These are phyloP conservation scores for Bipolaris oryzae DNA, from an alignment of 2,329 filamentous ascomycete species.

Conservation along the genomic window DNA sequence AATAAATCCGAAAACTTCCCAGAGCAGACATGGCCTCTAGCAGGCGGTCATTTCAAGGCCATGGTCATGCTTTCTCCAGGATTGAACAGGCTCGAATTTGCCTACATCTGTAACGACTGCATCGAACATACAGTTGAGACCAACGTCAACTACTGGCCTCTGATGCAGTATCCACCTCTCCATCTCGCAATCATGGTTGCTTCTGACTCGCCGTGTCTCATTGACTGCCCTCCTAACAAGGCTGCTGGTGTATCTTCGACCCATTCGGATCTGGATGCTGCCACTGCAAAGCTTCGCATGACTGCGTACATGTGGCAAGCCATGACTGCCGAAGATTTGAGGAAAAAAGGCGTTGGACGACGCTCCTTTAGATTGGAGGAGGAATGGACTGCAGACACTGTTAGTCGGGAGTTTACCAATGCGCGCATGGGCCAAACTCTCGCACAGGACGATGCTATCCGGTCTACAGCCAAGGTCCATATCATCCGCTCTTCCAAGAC, in stretches of 20 bases:
- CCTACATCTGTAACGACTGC: constrained; percentile 28
- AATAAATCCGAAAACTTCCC: constrained; percentile 31
- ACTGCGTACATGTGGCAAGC: constrained; percentile 47
- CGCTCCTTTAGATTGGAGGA: constrained; percentile 43
- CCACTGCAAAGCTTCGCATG: constrained; percentile 42
- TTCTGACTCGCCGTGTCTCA: constrained; percentile 39
- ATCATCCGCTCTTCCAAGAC: constrained; percentile 34
- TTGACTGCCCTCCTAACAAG: constrained; percentile 40
- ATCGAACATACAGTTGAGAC: constrained; percentile 16
- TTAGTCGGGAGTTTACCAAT: constrained; percentile 31
- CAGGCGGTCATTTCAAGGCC: constrained; percentile 41
- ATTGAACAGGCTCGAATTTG: constrained; percentile 29
- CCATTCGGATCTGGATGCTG: constrained; percentile 38
- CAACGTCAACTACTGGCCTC: constrained; percentile 35
- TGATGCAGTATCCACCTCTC: constrained; percentile 41
- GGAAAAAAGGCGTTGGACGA: constrained; percentile 31
- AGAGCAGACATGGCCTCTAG: constrained; percentile 43
- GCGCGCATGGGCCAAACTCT: constrained; percentile 15
- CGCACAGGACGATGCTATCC: constrained; percentile 26
- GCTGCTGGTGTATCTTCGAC: constrained; percentile 30
- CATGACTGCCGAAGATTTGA: constrained; percentile 42
- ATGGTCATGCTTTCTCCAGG: constrained; percentile 40
- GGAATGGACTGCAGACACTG: constrained; percentile 35
- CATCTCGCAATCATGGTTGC: constrained; percentile 44
- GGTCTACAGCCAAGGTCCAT: constrained; percentile 36